Base-by-base conservation (phyloP, 1,284 basidiomycete genomes). In the Volvariella surrecta region DNA sequence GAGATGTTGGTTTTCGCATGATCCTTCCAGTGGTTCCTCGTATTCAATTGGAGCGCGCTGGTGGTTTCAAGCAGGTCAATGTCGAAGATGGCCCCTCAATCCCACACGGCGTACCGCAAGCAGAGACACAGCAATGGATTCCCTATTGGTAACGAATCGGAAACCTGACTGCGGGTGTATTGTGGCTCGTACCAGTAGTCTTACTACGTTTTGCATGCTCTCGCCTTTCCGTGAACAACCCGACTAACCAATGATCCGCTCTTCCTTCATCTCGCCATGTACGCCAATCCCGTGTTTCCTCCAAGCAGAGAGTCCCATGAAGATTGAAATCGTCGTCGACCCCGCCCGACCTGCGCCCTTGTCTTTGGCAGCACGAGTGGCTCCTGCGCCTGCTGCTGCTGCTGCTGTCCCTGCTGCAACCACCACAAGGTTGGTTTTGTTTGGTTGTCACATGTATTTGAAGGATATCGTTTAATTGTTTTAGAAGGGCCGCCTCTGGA, bases 271-370 rank as follows among this genome's bases (percentile, higher is more conserved):
- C 54, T 48, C 48, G 52, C 49, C 52, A 45, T 48, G 47, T 49
- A 51, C 24, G 6, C 11, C 11, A 28, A 28, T 28, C 24, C 34
- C 7, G 6, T n/a, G 45, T 46, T 50, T 50, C 44, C 52, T 56
- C 56, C 52, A 47, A 58, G 65, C 70, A 96, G 92, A 93, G 76
- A 89, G 89, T 57, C 89, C 93, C 19, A 95, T 99, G 89, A 95
- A 93, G 74, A 93, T 98, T 52, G 95, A 98, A 73, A 91, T 98
- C 50, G 82, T 97, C 38, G 77, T 97, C 59, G 90, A 95, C 71
- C 92, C 92, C 18, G 72, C 83, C 43, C 76, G 77, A 43, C 74
- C 81, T n/a, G 73, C 76, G 3, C 73, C 84, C 11, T 53, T 66
- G 17, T 70, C 80, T 2, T 73, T 94, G 51, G 79, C 74, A 16